Conservation (phyloP, 208 protist genomes). For the Kentomonas sorsogonicus region DNA sequence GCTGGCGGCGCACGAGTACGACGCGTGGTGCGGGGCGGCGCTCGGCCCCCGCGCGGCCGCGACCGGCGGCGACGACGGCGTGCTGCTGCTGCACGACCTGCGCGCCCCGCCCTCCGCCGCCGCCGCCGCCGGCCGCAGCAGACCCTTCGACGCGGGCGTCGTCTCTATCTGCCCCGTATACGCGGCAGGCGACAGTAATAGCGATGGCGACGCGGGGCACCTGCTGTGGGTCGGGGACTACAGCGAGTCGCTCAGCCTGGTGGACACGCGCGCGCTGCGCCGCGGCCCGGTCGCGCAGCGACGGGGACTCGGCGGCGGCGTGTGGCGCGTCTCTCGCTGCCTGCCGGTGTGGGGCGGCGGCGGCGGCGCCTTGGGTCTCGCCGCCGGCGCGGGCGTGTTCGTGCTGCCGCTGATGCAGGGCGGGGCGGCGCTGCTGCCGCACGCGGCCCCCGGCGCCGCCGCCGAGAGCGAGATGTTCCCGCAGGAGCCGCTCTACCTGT, state of each 20-base stretch:
- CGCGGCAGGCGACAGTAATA: not conserved
- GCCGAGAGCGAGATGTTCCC: slow-evolving; percentile 48
- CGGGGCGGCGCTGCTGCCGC: slow-evolving; percentile 63
- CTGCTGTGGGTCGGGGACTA: slow-evolving; percentile 75
- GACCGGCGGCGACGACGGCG: slow-evolving; percentile 80
- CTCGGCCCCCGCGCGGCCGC: slow-evolving; percentile 14
- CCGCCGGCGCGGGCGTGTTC: slow-evolving; percentile 14
- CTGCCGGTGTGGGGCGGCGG: slow-evolving; percentile 19
- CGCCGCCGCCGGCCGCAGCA: slow-evolving; percentile 23
- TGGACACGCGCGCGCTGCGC: slow-evolving; percentile 49
- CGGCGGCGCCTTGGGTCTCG: not conserved
- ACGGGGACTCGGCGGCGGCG: slow-evolving; percentile 57
- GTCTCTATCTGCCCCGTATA: slow-evolving; percentile 68
- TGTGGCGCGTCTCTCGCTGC: slow-evolving; percentile 65
- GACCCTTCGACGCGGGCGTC: slow-evolving; percentile 77
- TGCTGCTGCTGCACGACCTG: slow-evolving; percentile 54
- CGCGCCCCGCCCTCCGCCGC: slow-evolving; percentile 21
- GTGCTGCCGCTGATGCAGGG: slow-evolving; percentile 82
- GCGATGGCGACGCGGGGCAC: slow-evolving; percentile 18
- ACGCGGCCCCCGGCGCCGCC: slow-evolving; percentile 28
- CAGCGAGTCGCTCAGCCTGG: slow-evolving; percentile 66
- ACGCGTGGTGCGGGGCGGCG: slow-evolving; percentile 76
- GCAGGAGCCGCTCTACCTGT: slow-evolving; percentile 15
- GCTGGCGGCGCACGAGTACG: slow-evolving; percentile 68
- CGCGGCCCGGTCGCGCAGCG: slow-evolving; percentile 39